A percentile compares a stretch with the other conserved stretches of the same genome.
phyloP scores from a whole-genome alignment of 2,329 filamentous ascomycete genomes.

The Lachnum nothofagi region DNA sequence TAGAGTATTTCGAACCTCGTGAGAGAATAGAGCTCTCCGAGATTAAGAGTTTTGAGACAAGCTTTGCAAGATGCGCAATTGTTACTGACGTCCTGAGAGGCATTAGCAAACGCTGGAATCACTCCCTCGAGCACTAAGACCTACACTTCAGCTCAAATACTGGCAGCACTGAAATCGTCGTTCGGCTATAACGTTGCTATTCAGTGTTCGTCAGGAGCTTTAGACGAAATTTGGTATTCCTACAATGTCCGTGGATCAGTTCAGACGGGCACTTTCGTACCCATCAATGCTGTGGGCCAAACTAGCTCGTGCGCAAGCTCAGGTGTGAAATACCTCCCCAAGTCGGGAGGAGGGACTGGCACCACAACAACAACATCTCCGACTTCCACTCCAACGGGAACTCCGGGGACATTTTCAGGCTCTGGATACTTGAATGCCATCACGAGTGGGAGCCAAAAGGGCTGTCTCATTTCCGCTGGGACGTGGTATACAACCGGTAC shows the following conservation, averaged over 20 bases:
- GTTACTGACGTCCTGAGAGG: slow-evolving; percentile 33
- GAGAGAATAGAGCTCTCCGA: no score
- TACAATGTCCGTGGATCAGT: slow-evolving; percentile 49
- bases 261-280: slow-evolving; percentile 46
- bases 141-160: slow-evolving; percentile 42
- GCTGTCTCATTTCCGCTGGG: slow-evolving; percentile 63
- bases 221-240: slow-evolving; percentile 50
- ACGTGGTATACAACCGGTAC: slow-evolving; percentile 64
- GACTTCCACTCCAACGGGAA: slow-evolving; percentile 32
- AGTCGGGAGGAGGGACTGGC: slow-evolving; percentile 35
- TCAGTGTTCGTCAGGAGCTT: slow-evolving; percentile 39
- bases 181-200: slow-evolving; percentile 44
- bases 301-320: slow-evolving; percentile 54
- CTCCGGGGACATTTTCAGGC: slow-evolving; percentile 39
- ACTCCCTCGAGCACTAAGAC: slow-evolving; percentile 40
- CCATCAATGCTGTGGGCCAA: slow-evolving; percentile 27
- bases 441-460: slow-evolving; percentile 43
- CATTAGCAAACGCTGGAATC: slow-evolving; percentile 57
- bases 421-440: slow-evolving; percentile 56
- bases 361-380: slow-evolving; percentile 5
- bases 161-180: slow-evolving; percentile 39
- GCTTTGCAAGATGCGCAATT: no score
- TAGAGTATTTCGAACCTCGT: no score
- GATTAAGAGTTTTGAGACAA: no score
- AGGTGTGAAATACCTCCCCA: slow-evolving; percentile 55